Evolutionary conservation across 352 stramenopile species (phyloP), one percentile per base, ranked within the genome.

Genomic region (Globisporangium emineosum): DNA sequence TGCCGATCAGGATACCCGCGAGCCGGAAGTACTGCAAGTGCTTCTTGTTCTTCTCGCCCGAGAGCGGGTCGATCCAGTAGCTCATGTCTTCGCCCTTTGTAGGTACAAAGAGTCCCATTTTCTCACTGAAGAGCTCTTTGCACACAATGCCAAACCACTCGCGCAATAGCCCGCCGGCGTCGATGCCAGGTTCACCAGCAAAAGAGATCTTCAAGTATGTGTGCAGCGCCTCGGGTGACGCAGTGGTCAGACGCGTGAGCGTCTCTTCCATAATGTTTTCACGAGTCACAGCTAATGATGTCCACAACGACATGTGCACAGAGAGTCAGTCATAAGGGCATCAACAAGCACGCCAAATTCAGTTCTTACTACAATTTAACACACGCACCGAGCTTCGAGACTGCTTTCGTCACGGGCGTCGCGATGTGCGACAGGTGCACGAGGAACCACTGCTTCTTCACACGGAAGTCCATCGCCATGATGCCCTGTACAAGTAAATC

Each of bases 391-490:
- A 92, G 72, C 51, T 90, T 89, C 7, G 75, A 75, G 37, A 90
- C 72, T 5, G 78, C 79, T 63, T 91, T 83, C 2, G 75, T 83
- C 56, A 81, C 70, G 1, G 81, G 83, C 12, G 80, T 88, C 19
- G 81, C 83, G 52, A 91, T 82, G 9, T 76, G 78, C 7, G 82
- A 76, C 42, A 93, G 60, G 27, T 90, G 78, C 30, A 90, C 72
- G 35, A 93, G 75, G 71, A 93, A 93, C 83, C 83, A 93, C 67
- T 90, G 83, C 67, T 93, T 93, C 70, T 93, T 93, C 55, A 80
- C 72, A 12, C 77, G 81, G 53, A 93, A 93, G 25, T 84, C 72
- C 56, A 93, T 73, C 32, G 83, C 83, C 81, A 91, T 93, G 59
- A 91, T 79, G 40, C 83, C 83, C 69, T 83, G 1, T 17, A 71